phyloP scores from a whole-genome alignment of 495 filamentous ascomycete species.

The Neurospora tetrasperma region DNA sequence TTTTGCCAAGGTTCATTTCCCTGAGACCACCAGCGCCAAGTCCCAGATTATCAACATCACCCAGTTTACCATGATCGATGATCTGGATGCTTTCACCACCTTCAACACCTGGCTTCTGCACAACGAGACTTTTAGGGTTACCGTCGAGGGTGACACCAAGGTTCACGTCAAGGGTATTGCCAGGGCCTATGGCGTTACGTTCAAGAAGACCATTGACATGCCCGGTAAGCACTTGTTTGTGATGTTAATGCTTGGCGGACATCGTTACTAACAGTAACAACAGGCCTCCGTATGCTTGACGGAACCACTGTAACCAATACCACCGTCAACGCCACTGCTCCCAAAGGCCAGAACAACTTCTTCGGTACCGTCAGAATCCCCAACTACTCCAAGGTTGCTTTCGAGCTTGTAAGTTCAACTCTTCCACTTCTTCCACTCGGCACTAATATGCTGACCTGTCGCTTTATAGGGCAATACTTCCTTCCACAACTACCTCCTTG shows the following conservation, averaged over 20 bases:
- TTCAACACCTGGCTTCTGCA: slow-evolving; percentile 47
- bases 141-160: slow-evolving; percentile 29
- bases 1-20: slow-evolving; percentile 42
- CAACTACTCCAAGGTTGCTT: slow-evolving; percentile 56
- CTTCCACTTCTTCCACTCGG: not conserved
- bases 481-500: slow-evolving; percentile 46
- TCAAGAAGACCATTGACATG: slow-evolving; percentile 33
- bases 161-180: slow-evolving; percentile 30
- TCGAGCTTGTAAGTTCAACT: slow-evolving; percentile 45
- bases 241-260: not conserved
- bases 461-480: slow-evolving; percentile 51
- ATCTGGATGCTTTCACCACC: slow-evolving; percentile 48
- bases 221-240: slow-evolving; percentile 14
- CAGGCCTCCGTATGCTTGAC: slow-evolving; percentile 38
- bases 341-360: slow-evolving; percentile 48
- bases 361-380: slow-evolving; percentile 54
- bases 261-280: not conserved
- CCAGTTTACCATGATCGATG: slow-evolving; percentile 43
- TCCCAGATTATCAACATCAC: slow-evolving; percentile 48
- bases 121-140: slow-evolving; percentile 28
- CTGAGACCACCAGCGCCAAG: slow-evolving; percentile 42
- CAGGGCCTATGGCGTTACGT: slow-evolving; percentile 27
- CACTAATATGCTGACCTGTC: slow-evolving; percentile 12
- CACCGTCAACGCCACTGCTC: slow-evolving; percentile 30
- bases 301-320: slow-evolving; percentile 49